Percentiles rank a stretch among this genome's conserved stretches.
phyloP scores from a whole-genome alignment of 352 stramenopile genomes.

The Phytopythium aichiense region DNA sequence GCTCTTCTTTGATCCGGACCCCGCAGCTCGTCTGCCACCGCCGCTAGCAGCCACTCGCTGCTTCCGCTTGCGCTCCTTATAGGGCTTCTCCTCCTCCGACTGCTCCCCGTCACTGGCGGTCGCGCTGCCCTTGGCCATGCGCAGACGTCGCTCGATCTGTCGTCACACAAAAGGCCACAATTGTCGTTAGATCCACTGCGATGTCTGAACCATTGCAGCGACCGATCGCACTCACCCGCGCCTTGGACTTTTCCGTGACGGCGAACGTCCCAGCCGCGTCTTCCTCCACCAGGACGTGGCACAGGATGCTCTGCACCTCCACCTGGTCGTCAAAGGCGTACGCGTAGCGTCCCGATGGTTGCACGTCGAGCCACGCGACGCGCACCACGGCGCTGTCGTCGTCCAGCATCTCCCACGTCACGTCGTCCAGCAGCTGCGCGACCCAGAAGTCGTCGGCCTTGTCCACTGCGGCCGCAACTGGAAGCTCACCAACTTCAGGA shows the following conservation, averaged over 20 bases:
- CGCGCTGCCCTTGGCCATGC: slow-evolving; percentile 5
- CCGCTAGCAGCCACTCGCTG: neutral
- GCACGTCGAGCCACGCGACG: slow-evolving; percentile 56
- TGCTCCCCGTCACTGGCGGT: slow-evolving; percentile 27
- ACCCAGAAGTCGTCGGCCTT: slow-evolving; percentile 50
- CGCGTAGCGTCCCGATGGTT: slow-evolving; percentile 25
- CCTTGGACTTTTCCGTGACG: slow-evolving; percentile 57
- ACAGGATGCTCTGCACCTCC: slow-evolving; percentile 64
- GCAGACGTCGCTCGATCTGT: slow-evolving; percentile 26
- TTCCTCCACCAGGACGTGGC: slow-evolving; percentile 59
- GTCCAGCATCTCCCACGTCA: slow-evolving; percentile 66
- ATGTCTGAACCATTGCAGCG: no score
- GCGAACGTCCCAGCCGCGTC: slow-evolving; percentile 29
- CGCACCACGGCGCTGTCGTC: slow-evolving; percentile 40
- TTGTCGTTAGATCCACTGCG: no score
- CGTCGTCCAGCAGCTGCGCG: slow-evolving; percentile 64
- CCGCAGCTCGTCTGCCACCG: neutral
- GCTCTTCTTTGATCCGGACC: slow-evolving; percentile 41
- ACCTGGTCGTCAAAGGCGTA: slow-evolving; percentile 57
- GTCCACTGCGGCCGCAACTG: slow-evolving; percentile 5
- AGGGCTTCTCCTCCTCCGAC: slow-evolving; percentile 52
- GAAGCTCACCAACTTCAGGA: neutral
- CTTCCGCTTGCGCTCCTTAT: slow-evolving; percentile 6
- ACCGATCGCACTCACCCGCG: slow-evolving; percentile 19
- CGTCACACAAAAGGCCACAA: neutral